phyloP scores from a whole-genome alignment of 2,329 filamentous ascomycete species.

The Clathrospora elynae region DNA sequence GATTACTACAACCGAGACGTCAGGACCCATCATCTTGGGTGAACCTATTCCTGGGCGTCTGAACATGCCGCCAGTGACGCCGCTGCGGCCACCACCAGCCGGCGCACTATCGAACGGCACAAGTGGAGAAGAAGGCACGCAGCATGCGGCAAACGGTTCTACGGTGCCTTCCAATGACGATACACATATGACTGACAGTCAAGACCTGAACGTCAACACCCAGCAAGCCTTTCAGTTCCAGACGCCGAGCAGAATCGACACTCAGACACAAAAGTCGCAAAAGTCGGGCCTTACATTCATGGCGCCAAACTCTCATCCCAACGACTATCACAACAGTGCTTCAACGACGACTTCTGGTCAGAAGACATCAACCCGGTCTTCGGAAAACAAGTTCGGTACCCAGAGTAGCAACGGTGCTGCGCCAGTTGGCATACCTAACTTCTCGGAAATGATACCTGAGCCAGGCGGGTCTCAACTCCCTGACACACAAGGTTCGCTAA shows the following conservation, averaged over 20 bases:
- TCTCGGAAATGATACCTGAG: slow-evolving; percentile 57
- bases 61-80: slow-evolving; percentile 53
- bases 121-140: slow-evolving; percentile 39
- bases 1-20: slow-evolving; percentile 50
- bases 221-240: slow-evolving; percentile 41
- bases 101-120: slow-evolving; percentile 66
- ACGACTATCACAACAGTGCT: slow-evolving; percentile 79
- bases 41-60: slow-evolving; percentile 63
- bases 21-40: slow-evolving; percentile 61
- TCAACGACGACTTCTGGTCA: slow-evolving; percentile 86
- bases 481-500: slow-evolving; percentile 64
- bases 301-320: slow-evolving; percentile 61
- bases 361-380: slow-evolving; percentile 74
- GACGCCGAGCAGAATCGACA: slow-evolving; percentile 37
- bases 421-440: slow-evolving; percentile 59
- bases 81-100: slow-evolving; percentile 46
- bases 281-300: slow-evolving; percentile 65
- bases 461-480: slow-evolving; percentile 64
- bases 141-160: slow-evolving; percentile 50
- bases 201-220: slow-evolving; percentile 43
- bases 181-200: slow-evolving; percentile 53
- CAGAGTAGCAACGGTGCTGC: slow-evolving; percentile 71
- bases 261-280: slow-evolving; percentile 64
- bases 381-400: slow-evolving; percentile 73
- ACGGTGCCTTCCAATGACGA: slow-evolving; percentile 52